Evolutionary conservation across 805 yeast genomes (phyloP), one percentile per base, ranked within the genome.

Genomic region (Candida bentonensis): DNA sequence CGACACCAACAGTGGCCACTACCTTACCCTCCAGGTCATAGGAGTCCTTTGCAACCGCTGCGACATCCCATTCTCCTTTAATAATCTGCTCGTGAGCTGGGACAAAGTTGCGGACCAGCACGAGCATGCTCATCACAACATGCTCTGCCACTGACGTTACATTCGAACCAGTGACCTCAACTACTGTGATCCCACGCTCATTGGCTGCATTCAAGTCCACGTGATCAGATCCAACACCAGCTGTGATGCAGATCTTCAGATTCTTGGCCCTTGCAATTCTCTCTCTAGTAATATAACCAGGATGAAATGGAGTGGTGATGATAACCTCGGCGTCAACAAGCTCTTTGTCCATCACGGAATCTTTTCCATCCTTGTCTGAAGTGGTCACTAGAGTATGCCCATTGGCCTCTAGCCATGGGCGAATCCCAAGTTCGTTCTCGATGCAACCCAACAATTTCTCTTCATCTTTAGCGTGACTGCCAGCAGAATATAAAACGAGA

Each of bases 201-300:
- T 77, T 74, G 51, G 84, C 78, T 53, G 82, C 82, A 52, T 71
- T 71, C 54, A 82, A 69, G 56, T 82, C 89, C 49, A 82, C 69
- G 62, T 82, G 92, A 59, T 82, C 92, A 20, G 86, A 78, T 11
- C 94, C 94, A 47, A 82, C 87, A 53, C 92, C 94, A 7, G 94
- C 94, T 42, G 88, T 82, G 53, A 81, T 69, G 48, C 78, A 67
- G 43, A 79, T 57, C 66, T 80, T 81, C 62, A 82, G 70, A 44
- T 79, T 80, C 59, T 78, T 77, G 26, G 89, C 88, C 56, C 73
- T 72, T 42, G 66, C 76, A 50, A 82, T 70, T 55, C 89, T 71
- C 53, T 77, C 80, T 47, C 69, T 68, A 45, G 79, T 73, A 59
- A 82, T 69, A 62, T 82, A 82, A 28, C 79, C 89, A 3, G 94